These are phyloP conservation scores for Setomelanomma holmii DNA, from an alignment of 2,329 filamentous ascomycete genomes.

Conservation along the genomic window DNA sequence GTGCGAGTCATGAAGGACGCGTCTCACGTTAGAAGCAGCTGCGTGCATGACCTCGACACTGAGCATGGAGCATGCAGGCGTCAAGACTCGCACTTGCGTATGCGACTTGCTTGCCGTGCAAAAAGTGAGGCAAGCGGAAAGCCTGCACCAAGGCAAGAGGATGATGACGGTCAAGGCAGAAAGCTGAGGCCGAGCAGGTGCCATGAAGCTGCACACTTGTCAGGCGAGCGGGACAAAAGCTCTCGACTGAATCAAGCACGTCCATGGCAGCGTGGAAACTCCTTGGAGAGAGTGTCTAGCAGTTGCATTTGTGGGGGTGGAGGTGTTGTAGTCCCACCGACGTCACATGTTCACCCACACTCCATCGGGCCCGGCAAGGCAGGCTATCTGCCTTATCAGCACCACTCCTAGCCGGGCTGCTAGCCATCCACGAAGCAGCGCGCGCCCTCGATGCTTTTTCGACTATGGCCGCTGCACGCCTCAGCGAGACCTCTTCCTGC, in stretches of 20 bases:
- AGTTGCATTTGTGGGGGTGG: background rate
- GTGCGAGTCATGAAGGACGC: constrained; percentile 2
- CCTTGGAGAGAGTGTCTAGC: too few relatives aligned
- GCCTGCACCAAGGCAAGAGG: background rate
- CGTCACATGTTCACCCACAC: background rate
- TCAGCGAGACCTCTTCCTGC: constrained; percentile 8
- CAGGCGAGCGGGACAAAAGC: background rate
- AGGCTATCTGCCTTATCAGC: constrained; percentile 23
- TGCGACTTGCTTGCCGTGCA: background rate
- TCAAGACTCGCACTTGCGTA: background rate
- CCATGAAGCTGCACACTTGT: background rate
- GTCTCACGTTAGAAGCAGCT: background rate
- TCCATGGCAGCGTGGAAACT: too few relatives aligned
- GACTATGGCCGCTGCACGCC: constrained; percentile 24
- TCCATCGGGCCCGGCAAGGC: background rate
- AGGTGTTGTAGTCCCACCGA: background rate
- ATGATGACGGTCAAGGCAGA: background rate
- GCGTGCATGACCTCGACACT: background rate
- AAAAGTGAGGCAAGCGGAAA: background rate
- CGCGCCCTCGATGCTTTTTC: constrained; percentile 21
- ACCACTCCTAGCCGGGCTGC: constrained; percentile 9
- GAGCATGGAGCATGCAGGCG: background rate
- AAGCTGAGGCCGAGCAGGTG: background rate
- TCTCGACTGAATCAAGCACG: background rate
- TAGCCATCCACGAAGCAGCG: constrained; percentile 19